A percentile compares a stretch with the other conserved stretches of the same genome.
Conservation (phyloP, 768 basidiomycete species). For the Gautieria morchelliformis region DNA sequence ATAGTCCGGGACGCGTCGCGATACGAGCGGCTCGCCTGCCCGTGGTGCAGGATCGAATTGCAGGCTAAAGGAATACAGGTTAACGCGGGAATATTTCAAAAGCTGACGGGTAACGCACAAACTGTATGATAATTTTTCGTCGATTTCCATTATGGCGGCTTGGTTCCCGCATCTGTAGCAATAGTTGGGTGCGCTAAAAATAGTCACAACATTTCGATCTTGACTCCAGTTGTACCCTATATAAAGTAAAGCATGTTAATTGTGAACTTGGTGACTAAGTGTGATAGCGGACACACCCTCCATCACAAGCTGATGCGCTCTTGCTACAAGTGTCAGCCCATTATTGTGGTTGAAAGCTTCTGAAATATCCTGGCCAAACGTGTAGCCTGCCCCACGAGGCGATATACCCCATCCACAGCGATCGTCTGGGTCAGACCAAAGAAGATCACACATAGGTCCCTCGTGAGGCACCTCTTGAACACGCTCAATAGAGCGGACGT, state of each 20-base stretch:
- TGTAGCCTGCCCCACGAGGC: conserved; percentile 97
- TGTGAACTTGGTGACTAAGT: too few relatives aligned
- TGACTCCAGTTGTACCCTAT: conserved; percentile 94
- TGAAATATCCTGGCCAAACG: conserved; percentile 98
- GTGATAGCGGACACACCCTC: conserved; percentile 53
- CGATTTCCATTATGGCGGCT: conserved; percentile 99
- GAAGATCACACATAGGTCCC: conserved; percentile 98
- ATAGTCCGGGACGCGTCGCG: conserved; percentile 89
- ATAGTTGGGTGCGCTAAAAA: conserved; percentile 99
- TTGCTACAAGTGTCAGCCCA: conserved; percentile 88
- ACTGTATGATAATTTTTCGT: conserved; percentile 93
- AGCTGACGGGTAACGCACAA: conserved; percentile 46
- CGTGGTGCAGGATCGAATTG: conserved; percentile 99
- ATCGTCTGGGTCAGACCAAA: conserved; percentile 99
- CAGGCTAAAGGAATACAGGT: conserved; percentile 45
- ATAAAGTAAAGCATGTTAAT: conserved; percentile 1
- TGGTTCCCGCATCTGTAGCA: conserved; percentile 99
- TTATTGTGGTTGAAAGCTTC: conserved; percentile 99
- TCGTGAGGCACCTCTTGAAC: conserved; percentile 99
- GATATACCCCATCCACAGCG: conserved; percentile 99
- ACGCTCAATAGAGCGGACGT: conserved; percentile 96
- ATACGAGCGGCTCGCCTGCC: conserved; percentile 96
- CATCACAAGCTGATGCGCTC: conserved; percentile 94
- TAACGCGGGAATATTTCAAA: not conserved
- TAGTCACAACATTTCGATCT: conserved; percentile 97